Evolutionary conservation across 306 rosid genomes (phyloP), one percentile per base, ranked within the genome.

Genomic region (Heteromeles arbutifolia): DNA sequence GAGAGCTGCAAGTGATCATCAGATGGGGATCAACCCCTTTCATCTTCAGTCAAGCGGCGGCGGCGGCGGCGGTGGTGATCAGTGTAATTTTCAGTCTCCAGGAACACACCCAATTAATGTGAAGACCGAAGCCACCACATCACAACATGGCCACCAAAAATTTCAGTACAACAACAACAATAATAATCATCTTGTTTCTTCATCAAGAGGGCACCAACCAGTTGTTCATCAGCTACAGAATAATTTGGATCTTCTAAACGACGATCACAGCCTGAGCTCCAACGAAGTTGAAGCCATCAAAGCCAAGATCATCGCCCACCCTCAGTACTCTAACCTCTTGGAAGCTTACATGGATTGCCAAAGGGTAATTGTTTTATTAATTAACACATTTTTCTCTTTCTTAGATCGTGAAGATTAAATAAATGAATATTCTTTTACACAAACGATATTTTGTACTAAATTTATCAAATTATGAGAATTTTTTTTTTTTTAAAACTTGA

Each of bases 341-440:
- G 87, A 90, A 72, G 99, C 99, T 78, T 96, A 87, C 88, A 92
- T 96, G 89, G 96, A 96, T 86, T 96, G 98, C 83, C 97, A 96
- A 75, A 96, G 90, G 97, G 99, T 96, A 76, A 39, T 25, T 29
- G 8, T 64, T 61, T 64, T 8, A 18, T 64, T 18, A 64, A 59
- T 25, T 13, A 50, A 50, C 21, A 50, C 18, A 17, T 15, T 50
- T 15, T 50, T 5, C 21, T 15, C 21, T 50, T 50, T 50, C 41
- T 50, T 50, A 17, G 54, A 50, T 8, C 21, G 2, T 6, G 54
- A 50, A 17, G 54, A 50, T 15, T 50, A 50, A 15, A 50, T 2
- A 18, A 50, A 50, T 41, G 3, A 41, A 41, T 41, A 9, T 41
- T 41, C 9, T 2, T 41, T 50, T 17, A 50, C 17, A 50, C 6